A percentile compares a stretch with the other conserved stretches of the same genome.
Conservation (phyloP, 2,329 filamentous ascomycete genomes). For the Penicillium brasilianum region DNA sequence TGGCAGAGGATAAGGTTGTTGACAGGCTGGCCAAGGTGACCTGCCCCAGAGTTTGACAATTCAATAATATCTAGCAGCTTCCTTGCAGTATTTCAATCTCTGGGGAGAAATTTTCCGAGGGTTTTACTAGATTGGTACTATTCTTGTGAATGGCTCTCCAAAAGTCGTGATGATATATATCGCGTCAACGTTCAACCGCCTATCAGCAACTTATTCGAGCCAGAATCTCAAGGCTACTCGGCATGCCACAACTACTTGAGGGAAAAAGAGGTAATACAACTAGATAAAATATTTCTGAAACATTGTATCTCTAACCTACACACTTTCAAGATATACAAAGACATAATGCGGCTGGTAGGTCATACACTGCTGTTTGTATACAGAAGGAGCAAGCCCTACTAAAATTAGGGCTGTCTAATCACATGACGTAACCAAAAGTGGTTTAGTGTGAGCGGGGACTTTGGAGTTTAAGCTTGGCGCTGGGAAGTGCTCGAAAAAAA, state of each 20-base stretch:
- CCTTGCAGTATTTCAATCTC: not conserved
- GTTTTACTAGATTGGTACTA: too few relatives aligned
- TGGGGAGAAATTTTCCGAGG: too few relatives aligned
- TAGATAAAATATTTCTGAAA: too few relatives aligned
- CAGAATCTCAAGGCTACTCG: not conserved
- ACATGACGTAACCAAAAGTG: slow-evolving; percentile 29
- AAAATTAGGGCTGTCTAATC: slow-evolving; percentile 27
- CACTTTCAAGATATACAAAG: too few relatives aligned
- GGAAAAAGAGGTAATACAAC: too few relatives aligned
- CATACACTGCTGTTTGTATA: not conserved
- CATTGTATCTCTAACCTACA: too few relatives aligned
- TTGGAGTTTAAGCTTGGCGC: slow-evolving; percentile 36
- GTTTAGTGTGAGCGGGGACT: slow-evolving; percentile 33
- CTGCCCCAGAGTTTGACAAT: not conserved
- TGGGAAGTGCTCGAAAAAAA: slow-evolving; percentile 36
- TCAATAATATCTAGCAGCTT: not conserved
- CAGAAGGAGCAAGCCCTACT: slow-evolving; percentile 32
- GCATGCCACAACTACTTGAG: too few relatives aligned
- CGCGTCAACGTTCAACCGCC: not conserved
- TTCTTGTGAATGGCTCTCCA: not conserved
- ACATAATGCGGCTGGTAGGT: too few relatives aligned
- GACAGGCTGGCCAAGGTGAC: slow-evolving; percentile 4
- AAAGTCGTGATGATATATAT: not conserved
- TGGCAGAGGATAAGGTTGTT: slow-evolving; percentile 21
- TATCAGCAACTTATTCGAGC: not conserved